Conservation (phyloP, 805 yeast genomes). For the Jamesozyma lodderae region DNA sequence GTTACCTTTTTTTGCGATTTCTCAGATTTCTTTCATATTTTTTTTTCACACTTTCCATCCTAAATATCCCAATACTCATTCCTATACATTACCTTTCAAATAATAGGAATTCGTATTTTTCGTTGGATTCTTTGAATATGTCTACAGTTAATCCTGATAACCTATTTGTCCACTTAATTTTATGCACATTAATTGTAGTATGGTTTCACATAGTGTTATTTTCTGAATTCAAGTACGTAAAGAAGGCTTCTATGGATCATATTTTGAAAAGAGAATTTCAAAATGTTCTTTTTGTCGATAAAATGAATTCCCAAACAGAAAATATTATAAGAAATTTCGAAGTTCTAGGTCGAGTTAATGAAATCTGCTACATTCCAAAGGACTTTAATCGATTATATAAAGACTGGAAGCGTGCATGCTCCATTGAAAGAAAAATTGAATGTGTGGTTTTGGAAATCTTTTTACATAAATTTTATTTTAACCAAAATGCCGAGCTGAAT, state of each 20-base stretch:
- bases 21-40: conserved; percentile 42
- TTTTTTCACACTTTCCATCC: conserved; percentile 42
- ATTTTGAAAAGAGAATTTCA: conserved; percentile 26
- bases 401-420: conserved; percentile 25
- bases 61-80: conserved; percentile 50
- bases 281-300: conserved; percentile 36
- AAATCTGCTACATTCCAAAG: conserved; percentile 49
- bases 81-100: conserved; percentile 47
- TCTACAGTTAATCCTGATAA: conserved; percentile 52
- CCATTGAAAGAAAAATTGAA: conserved; percentile 33
- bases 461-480: conserved; percentile 13
- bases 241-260: conserved; percentile 39
- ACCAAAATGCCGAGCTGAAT: conserved; percentile 7
- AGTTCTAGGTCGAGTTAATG: conserved; percentile 40
- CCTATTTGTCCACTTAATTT: conserved; percentile 53
- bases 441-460: conserved; percentile 31
- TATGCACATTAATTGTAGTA: conserved; percentile 45
- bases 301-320: conserved; percentile 34
- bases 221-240: conserved; percentile 44
- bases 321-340: conserved; percentile 19
- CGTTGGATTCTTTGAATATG: conserved; percentile 57
- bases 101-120: conserved; percentile 5
- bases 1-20: conserved; percentile 63
- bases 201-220: conserved; percentile 49
- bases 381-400: conserved; percentile 33